Conservation (phyloP, 2,329 filamentous ascomycete species). For the Penicillium hordei region DNA sequence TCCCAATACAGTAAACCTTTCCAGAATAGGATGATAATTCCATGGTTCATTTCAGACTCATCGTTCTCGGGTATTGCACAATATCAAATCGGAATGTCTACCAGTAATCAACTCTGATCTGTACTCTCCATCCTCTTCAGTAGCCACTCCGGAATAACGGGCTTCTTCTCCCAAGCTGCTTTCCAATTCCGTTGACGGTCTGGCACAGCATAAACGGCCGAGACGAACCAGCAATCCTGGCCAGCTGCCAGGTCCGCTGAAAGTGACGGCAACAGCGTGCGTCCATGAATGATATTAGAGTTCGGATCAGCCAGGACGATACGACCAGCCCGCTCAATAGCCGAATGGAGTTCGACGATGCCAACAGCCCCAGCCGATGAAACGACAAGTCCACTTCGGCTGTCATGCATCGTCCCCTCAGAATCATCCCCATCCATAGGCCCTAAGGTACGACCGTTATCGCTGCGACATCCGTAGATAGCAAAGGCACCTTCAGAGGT, state of each 20-base stretch:
- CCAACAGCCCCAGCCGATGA: conserved; percentile 54
- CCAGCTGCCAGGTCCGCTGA: conserved; percentile 61
- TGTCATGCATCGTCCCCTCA: conserved; percentile 45
- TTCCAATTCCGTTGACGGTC: conserved; percentile 53
- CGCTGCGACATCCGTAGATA: conserved; percentile 60
- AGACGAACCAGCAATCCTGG: conserved; percentile 65
- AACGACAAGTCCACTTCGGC: conserved; percentile 42
- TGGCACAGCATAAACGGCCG: conserved; percentile 70
- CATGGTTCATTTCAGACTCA: not conserved
- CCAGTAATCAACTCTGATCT: not conserved
- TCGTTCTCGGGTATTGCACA: not conserved
- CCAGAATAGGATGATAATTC: not conserved
- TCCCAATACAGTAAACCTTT: not conserved
- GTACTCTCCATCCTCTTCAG: conserved; percentile 48
- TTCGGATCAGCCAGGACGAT: conserved; percentile 76
- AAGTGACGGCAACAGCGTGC: conserved; percentile 70
- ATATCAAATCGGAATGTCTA: not conserved
- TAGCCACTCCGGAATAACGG: conserved; percentile 62
- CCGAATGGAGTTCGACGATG: conserved; percentile 46
- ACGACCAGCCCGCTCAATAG: conserved; percentile 55
- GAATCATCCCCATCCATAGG: conserved; percentile 38
- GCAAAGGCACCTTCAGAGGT: conserved; percentile 76
- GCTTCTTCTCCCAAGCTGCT: conserved; percentile 60
- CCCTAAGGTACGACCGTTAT: conserved; percentile 58
- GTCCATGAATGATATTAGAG: conserved; percentile 70